These are phyloP conservation scores for Beauveria brongniartii DNA, from an alignment of 2,329 filamentous ascomycete genomes.

Conservation along the genomic window DNA sequence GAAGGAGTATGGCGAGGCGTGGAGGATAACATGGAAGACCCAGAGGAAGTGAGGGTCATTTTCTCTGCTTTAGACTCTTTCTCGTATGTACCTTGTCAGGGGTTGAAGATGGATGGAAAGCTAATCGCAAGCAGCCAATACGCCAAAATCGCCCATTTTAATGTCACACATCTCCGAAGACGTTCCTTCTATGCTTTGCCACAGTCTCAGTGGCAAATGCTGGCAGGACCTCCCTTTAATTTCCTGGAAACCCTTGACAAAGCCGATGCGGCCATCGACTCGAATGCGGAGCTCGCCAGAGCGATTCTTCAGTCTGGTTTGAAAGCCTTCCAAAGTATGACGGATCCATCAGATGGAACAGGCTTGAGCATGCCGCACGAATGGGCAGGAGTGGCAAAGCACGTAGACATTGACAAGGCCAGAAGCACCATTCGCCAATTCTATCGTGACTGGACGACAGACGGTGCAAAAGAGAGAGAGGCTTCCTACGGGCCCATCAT, in stretches of 20 bases:
- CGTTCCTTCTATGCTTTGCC: conserved; percentile 92
- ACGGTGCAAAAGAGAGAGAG: conserved; percentile 65
- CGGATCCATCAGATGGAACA: conserved; percentile 27
- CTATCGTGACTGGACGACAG: conserved; percentile 87
- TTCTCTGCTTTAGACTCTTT: conserved; percentile 84
- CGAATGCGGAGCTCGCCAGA: conserved; percentile 75
- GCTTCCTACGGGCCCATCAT: conserved; percentile 71
- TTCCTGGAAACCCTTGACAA: conserved; percentile 69
- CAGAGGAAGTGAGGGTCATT: conserved; percentile 72
- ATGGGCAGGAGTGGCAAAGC: conserved; percentile 64
- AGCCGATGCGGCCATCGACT: conserved; percentile 81
- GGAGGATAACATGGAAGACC: conserved; percentile 39
- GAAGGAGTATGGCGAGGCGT: conserved; percentile 7
- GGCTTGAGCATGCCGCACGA: conserved; percentile 44
- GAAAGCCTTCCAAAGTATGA: conserved; percentile 53
- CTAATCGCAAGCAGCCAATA: conserved; percentile 58
- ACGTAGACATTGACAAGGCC: conserved; percentile 78
- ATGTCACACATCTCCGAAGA: conserved; percentile 81
- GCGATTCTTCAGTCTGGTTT: conserved; percentile 66
- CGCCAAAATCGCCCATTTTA: conserved; percentile 75
- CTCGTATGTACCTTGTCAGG: conserved; percentile 50
- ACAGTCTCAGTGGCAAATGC: conserved; percentile 71
- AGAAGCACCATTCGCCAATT: conserved; percentile 88
- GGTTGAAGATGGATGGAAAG: neutral
- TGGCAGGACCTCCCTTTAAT: conserved; percentile 74